A percentile compares a stretch with the other conserved stretches of the same genome.
phyloP scores from a whole-genome alignment of 257 asterid species.

The Forsythia viridissima region DNA sequence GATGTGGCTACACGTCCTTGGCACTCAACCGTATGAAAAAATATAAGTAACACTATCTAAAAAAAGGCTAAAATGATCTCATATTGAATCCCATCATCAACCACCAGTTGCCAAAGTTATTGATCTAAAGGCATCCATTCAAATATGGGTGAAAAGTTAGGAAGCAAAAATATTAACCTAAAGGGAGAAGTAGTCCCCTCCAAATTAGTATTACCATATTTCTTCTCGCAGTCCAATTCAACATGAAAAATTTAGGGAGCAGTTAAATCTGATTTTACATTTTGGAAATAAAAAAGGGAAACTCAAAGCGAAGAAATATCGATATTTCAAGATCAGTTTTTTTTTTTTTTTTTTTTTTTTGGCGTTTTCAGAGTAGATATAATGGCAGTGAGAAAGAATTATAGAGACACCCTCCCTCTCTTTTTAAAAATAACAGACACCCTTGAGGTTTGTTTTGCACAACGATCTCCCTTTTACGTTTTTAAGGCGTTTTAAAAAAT shows the following conservation, averaged over 20 bases:
- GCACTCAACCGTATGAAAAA: not conserved
- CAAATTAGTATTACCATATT: no score
- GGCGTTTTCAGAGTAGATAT: not conserved
- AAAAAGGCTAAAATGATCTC: not conserved
- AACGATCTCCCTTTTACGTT: not conserved
- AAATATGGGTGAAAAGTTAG: not conserved
- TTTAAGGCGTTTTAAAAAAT: not conserved
- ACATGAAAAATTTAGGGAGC: not conserved
- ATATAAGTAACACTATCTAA: not conserved
- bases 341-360: not conserved
- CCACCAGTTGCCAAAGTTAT: not conserved
- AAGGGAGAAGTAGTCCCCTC: not conserved
- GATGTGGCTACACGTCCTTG: not conserved
- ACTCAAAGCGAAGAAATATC: not conserved
- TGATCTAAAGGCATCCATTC: not conserved
- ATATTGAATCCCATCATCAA: not conserved
- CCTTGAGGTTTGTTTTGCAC: not conserved
- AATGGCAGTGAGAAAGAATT: not conserved
- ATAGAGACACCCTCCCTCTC: not conserved
- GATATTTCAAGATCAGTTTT: not conserved
- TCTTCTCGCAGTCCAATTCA: not conserved
- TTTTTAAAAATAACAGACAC: not conserved
- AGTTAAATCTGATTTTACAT: not conserved
- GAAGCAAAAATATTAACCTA: not conserved
- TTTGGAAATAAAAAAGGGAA: not conserved